phyloP scores from a whole-genome alignment of 1,139 yeast species.

The Zygosaccharomyces sapae region DNA sequence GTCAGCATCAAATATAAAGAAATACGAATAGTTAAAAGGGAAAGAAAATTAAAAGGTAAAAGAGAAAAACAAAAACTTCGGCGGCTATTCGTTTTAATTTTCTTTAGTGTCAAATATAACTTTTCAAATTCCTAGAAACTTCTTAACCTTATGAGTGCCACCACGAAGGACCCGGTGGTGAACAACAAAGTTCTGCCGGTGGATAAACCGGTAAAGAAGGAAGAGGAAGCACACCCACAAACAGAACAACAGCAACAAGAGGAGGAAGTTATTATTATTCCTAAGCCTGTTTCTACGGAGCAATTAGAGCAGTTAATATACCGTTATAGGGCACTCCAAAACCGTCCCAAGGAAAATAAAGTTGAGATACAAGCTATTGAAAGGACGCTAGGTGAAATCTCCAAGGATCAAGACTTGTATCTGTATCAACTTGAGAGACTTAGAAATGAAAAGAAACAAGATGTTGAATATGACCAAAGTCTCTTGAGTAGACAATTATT shows the following conservation, averaged over 20 bases:
- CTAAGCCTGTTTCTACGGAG: constrained; percentile 27
- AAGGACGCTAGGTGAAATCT: constrained; percentile 34
- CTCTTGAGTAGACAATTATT: constrained; percentile 64
- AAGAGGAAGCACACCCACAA: neutral
- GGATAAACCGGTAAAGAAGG: constrained; percentile 2
- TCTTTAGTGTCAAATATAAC: too few species aligned
- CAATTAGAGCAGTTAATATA: constrained; percentile 34
- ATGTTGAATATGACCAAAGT: constrained; percentile 42
- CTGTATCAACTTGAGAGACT: constrained; percentile 34
- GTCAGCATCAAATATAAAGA: constrained; percentile 7
- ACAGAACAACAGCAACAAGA: constrained; percentile 4
- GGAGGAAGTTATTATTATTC: constrained; percentile 18
- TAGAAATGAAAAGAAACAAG: constrained; percentile 25
- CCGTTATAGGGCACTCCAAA: constrained; percentile 33
- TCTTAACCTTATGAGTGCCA: constrained; percentile 6
- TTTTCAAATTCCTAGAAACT: neutral
- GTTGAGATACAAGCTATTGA: constrained; percentile 37
- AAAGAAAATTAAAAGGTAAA: constrained; percentile 6
- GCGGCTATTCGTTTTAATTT: constrained; percentile 9
- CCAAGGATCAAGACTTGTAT: constrained; percentile 40
- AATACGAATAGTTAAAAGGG: constrained; percentile 12
- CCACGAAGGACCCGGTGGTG: constrained; percentile 5
- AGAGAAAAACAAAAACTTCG: constrained; percentile 5
- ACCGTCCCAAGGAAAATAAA: constrained; percentile 25
- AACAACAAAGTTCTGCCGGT: constrained; percentile 3